These are phyloP conservation scores for Chlorella variabilis DNA, from an alignment of 163 green algal species.

Conservation along the genomic window DNA sequence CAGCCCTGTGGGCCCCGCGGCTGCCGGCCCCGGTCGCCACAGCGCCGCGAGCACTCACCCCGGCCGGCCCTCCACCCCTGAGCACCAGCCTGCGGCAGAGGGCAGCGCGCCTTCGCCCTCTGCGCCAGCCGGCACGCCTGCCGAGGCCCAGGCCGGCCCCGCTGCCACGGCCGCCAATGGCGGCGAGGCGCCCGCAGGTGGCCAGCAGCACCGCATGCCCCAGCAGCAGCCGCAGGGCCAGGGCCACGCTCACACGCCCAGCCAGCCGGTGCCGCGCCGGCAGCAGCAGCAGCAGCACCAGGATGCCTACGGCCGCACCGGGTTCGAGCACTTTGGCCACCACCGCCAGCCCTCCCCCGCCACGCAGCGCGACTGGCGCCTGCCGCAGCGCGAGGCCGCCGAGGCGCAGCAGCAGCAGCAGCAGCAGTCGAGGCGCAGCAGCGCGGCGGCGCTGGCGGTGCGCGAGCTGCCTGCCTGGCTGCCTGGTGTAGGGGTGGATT, in stretches of 20 bases:
- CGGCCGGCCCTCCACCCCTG: too few relatives aligned
- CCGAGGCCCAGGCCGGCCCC: too few relatives aligned
- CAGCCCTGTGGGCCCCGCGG: background rate
- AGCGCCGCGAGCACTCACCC: background rate
- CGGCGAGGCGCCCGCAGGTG: background rate
- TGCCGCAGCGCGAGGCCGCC: background rate
- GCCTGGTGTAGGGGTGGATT: too few relatives aligned
- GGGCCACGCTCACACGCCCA: background rate
- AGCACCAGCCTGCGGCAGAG: background rate
- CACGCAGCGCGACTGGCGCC: conserved; percentile 24
- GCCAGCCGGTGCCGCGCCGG: background rate
- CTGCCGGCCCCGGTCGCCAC: background rate
- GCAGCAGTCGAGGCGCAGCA: background rate
- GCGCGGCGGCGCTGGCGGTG: too few relatives aligned
- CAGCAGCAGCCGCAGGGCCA: background rate
- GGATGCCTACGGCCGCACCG: background rate
- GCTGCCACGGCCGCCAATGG: background rate
- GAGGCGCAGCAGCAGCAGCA: background rate
- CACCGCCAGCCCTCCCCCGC: conserved; percentile 9
- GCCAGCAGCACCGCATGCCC: background rate
- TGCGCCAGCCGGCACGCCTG: background rate
- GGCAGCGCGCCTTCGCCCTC: background rate
- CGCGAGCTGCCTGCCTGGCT: too few relatives aligned
- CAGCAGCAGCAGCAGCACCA: background rate
- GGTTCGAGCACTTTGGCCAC: conserved; percentile 2